Evolutionary conservation across 75 land plant genomes (phyloP), one percentile per base, ranked within the genome.

Genomic region (Cryptomeria japonica): DNA sequence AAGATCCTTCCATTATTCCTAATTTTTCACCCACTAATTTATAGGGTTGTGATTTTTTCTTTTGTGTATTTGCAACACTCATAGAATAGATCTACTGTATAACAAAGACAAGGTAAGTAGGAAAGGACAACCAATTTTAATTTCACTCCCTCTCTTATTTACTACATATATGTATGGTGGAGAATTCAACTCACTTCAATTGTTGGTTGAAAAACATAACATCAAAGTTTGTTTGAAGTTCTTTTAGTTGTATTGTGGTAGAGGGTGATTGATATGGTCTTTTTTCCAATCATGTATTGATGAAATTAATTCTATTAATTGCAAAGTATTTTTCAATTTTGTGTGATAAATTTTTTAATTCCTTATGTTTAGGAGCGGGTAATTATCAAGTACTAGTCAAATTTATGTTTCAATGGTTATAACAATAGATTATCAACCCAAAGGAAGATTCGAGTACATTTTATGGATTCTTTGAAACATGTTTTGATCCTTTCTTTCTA

Each of bases 211-310:
- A 12, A 5, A 36, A 34, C 36, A 32, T 10, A 32, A 13, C 78
- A 76, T 76, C 5, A 37, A 18, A 76, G 4, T 34, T 34, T 76
- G 79, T 4, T 37, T 15, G 1, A 11, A 34, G 2, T 76, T 13
- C 37, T 76, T 75, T 37, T 76, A 76, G 38, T 34, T 15, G 34
- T 16, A 72, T 12, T 75, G 36, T 75, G 37, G 36, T n/a, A 97
- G 98, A 94, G 95, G 87, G 97, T 97, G 34, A 94, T 96, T 15
- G 99, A 96, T 88, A 98, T 96, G 97, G 96, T 92, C 86, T 96
- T 98, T 86, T 94, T 95, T 89, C 90, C 97, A 80, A 98, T 97
- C 47, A 96, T 98, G 99, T 97, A 90, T 14, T 72, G 72, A 68
- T 72, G 78, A 42, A 47, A 73, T 28, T 36, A 18, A 68, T 89